A percentile compares a stretch with the other conserved stretches of the same genome.
Evolutionary conservation across 2,329 filamentous ascomycete genomes (phyloP).

Genomic region (Aspergillus aculeatinus): DNA sequence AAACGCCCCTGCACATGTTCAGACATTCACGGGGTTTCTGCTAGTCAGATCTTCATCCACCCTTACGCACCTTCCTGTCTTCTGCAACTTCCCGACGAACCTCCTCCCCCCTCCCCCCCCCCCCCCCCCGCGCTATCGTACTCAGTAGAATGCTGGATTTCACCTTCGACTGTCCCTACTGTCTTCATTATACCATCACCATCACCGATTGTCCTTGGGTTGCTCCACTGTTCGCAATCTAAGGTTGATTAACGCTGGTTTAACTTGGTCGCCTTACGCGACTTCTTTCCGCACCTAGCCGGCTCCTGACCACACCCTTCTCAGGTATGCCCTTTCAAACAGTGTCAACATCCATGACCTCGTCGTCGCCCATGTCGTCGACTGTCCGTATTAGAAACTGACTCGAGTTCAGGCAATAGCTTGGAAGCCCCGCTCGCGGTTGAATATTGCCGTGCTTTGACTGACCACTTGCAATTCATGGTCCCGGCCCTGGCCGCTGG

Average conservation of each 20-base stretch:
- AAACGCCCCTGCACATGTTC: background rate
- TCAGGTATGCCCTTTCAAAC: slow-evolving; percentile 9
- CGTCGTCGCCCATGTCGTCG: background rate
- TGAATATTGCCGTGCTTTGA: background rate
- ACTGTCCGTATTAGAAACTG: background rate
- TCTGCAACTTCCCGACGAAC: background rate
- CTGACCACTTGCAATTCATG: slow-evolving; percentile 14
- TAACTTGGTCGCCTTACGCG: background rate
- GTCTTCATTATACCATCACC: background rate
- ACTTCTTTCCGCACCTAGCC: slow-evolving; percentile 14
- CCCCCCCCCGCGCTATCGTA: too few relatives aligned
- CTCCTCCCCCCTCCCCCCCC: background rate
- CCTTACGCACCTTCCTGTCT: background rate
- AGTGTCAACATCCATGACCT: background rate
- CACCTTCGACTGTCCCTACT: background rate
- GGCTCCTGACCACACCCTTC: background rate
- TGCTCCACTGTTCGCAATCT: background rate
- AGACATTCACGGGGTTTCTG: background rate
- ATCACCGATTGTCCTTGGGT: background rate
- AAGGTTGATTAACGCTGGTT: background rate
- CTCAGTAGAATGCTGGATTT: background rate
- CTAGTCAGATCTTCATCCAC: background rate
- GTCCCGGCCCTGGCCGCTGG: slow-evolving; percentile 17
- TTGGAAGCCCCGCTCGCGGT: background rate
- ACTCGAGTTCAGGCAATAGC: background rate